phyloP scores from a whole-genome alignment of 2,329 filamentous ascomycete species.

The Orbilia javanica region DNA sequence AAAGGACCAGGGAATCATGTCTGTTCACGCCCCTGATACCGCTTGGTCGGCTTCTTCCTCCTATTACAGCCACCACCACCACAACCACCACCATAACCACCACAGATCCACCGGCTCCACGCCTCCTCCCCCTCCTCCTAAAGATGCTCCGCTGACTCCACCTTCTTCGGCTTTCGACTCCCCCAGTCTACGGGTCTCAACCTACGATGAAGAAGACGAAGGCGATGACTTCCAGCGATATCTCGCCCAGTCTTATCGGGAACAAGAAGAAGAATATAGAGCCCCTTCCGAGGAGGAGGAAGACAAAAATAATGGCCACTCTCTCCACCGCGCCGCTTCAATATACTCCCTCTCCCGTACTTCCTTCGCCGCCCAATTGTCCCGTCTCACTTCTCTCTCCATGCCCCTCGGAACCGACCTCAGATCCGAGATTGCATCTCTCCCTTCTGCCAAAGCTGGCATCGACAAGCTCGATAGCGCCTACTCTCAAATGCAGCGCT shows the following conservation, averaged over 20 bases:
- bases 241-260: conserved; percentile 49
- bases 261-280: conserved; percentile 16
- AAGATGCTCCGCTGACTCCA: conserved; percentile 54
- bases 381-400: conserved; percentile 89
- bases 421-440: conserved; percentile 83
- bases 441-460: conserved; percentile 86
- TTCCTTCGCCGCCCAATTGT: conserved; percentile 92
- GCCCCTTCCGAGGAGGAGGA: conserved; percentile 44
- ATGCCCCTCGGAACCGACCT: conserved; percentile 87
- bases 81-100: neutral
- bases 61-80: conserved; percentile 9
- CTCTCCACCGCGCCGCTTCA: conserved; percentile 75
- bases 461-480: conserved; percentile 85
- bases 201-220: conserved; percentile 39
- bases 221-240: conserved; percentile 55
- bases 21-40: conserved; percentile 50
- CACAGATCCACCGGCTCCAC: conserved; percentile 29
- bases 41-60: conserved; percentile 35
- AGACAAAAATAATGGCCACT: conserved; percentile 37
- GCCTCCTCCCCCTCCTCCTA: conserved; percentile 50
- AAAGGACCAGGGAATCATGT: conserved; percentile 5
- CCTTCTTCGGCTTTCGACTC: conserved; percentile 49
- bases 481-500: conserved; percentile 90
- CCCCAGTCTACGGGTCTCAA: conserved; percentile 38
- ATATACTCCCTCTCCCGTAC: conserved; percentile 93